These are phyloP conservation scores for Fraxinus americana DNA, from an alignment of 257 asterid species.

Conservation along the genomic window DNA sequence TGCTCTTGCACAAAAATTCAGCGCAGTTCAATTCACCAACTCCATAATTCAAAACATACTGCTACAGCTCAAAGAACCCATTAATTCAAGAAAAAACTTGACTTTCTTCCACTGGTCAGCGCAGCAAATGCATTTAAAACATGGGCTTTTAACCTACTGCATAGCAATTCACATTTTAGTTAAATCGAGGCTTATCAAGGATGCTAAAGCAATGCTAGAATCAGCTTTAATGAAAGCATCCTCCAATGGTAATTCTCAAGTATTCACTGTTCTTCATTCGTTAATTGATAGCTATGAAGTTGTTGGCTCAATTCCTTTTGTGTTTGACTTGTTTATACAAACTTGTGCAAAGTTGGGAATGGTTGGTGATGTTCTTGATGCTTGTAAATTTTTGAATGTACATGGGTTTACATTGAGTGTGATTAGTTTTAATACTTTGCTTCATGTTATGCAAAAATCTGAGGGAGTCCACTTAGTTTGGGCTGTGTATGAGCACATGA, in stretches of 20 bases:
- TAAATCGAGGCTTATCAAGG: conserved; percentile 66
- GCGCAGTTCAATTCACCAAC: conserved; percentile 41
- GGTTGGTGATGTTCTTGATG: conserved; percentile 47
- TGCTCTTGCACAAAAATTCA: conserved; percentile 43
- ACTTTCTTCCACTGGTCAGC: conserved; percentile 81
- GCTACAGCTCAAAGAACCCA: conserved; percentile 63
- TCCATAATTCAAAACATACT: conserved; percentile 48
- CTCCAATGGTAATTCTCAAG: conserved; percentile 19
- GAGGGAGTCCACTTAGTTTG: conserved; percentile 47
- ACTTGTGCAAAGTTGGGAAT: conserved; percentile 76
- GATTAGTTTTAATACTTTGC: conserved; percentile 64
- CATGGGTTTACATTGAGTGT: conserved; percentile 57
- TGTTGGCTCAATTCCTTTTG: conserved; percentile 66
- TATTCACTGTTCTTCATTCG: conserved; percentile 50
- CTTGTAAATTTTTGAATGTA: conserved; percentile 53
- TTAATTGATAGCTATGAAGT: conserved; percentile 48
- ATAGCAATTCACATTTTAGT: conserved; percentile 69
- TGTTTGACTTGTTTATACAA: conserved; percentile 75
- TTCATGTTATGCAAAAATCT: conserved; percentile 65
- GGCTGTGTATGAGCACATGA: conserved; percentile 68
- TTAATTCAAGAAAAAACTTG: conserved; percentile 64
- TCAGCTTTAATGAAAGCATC: conserved; percentile 42
- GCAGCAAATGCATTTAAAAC: conserved; percentile 36
- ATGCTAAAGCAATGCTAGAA: conserved; percentile 68
- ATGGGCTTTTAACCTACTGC: conserved; percentile 58